These are phyloP conservation scores for Phytophthora sojae DNA, from an alignment of 352 stramenopile genomes.

Conservation along the genomic window DNA sequence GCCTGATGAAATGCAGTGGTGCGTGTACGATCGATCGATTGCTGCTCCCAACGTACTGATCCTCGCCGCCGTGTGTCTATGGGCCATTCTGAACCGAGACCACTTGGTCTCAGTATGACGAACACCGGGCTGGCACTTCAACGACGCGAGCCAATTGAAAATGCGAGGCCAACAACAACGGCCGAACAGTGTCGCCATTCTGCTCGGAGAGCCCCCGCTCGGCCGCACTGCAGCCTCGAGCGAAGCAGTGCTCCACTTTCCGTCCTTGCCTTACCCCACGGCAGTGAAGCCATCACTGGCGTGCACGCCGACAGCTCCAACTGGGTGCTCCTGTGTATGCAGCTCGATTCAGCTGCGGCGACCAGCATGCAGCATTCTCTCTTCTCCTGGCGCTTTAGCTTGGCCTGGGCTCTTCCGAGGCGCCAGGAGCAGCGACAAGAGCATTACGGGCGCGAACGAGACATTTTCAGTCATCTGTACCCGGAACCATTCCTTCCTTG, in stretches of 20 bases:
- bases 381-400: no score
- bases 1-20: constrained; percentile 25
- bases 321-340: no score
- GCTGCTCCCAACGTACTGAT: background rate
- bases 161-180: background rate
- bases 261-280: background rate
- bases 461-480: no score
- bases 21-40: constrained; percentile 7
- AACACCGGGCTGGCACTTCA: constrained; percentile 9
- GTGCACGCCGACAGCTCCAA: no score
- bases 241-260: background rate
- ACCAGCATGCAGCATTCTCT: no score
- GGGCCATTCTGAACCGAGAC: background rate
- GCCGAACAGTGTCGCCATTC: background rate
- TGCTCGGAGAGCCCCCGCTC: background rate
- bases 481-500: no score
- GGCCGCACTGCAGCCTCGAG: background rate
- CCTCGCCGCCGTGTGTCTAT: constrained; percentile 6
- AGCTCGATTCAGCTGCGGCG: no score
- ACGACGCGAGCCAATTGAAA: background rate
- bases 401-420: no score
- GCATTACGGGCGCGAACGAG: no score
- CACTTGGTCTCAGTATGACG: background rate
- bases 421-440: no score
- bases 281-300: background rate